Base-by-base conservation (phyloP, 1,284 basidiomycete genomes). In the Termitomyces sp. region DNA sequence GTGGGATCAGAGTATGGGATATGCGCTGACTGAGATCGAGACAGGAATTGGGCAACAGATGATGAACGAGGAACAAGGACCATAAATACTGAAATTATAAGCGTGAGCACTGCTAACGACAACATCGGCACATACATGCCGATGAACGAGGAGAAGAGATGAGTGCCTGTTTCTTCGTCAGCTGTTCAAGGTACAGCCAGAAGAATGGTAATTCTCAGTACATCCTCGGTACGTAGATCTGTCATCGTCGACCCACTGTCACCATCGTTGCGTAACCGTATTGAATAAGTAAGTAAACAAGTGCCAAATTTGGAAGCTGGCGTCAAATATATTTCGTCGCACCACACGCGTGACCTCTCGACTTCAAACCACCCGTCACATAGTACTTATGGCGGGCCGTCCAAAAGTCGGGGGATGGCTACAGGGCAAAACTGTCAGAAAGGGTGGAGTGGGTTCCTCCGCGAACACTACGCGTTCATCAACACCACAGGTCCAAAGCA, bases 381-480 rank as follows among this genome's bases (percentile, higher is more conserved):
- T 21, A 43, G 21, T n/a, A n/a, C 24, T 4, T 50, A 73, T 72
- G 68, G 57, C 70, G 24, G 65, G 62, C 57, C 66, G 68, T 21
- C 56, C 62, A 39, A 64, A 60, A 47, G 65, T 64, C 30, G 69
- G 71, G 47, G 71, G 70, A 46, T 89, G 85, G 84, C 72, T 89
- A 41, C 80, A 79, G 50, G 88, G 88, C 3, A 87, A 84, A 39
- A 84, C 82, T 9, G 74, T 90, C 28, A 80, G 84, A 57, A 90
- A 88, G 66, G 78, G 80, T 3, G 80, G 76, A 10, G 58, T 64
- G n/a, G 41, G 39, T 13, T 54, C 72, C 9, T 68, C 77, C 18
- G 73, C 77, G 1, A 72, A 73, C 3, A 74, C 76, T 53, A 74
- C 84, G 1, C 80, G 86, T 24, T 79, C 81, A 3, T 78, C 73